Evolutionary conservation across 2,329 filamentous ascomycete species (phyloP), one percentile per base, ranked within the genome.

Genomic region (Fusarium robinianum): DNA sequence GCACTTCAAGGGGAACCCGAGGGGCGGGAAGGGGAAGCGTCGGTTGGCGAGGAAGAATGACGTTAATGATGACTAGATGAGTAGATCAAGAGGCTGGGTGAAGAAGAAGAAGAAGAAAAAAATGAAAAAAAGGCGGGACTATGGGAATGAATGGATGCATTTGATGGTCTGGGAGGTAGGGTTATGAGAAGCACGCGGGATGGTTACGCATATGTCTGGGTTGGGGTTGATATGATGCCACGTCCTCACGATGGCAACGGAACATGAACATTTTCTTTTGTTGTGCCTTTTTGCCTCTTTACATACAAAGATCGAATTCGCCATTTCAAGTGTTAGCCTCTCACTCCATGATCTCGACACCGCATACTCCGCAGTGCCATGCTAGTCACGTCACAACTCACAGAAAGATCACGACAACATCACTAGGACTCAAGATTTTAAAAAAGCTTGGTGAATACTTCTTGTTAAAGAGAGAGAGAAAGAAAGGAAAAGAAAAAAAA

Each of bases 1-100:
- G 75, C 94, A 99, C 71, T 94, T 90, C 70, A 95, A 95, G 73
- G 85, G 81, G n/a, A 82, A 83, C 26, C 79, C 81, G 51, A 83
- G 77, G 68, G 79, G 76, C 30, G 67, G 65, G 47, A 85, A 81
- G 64, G 74, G 75, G 48, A 80, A 78, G 64, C 55, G 57, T n/a
- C 55, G 60, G 9, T 29, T 45, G 17, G 56, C 45, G 23, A 56
- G 53, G 10, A 53, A 47, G 27, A 49, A 29, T 2, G 40, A 36
- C 14, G 49, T 43, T 9, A 55, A 59, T 16, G 59, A 62, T 8
- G 57, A 60, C 32, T 62, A 42, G 16, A 38, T 41, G 40, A 41
- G 4, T 19, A 9, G 26, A 18, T 79, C n/a, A n/a, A n/a, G n/a
- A n/a, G n/a, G n/a, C n/a, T n/a, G 67, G 24, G 70, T 70, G 15